Percentiles rank a stretch among this genome's conserved stretches.
These are phyloP conservation scores for Yamadazyma laniorum DNA, from an alignment of 805 yeast genomes.

Conservation along the genomic window DNA sequence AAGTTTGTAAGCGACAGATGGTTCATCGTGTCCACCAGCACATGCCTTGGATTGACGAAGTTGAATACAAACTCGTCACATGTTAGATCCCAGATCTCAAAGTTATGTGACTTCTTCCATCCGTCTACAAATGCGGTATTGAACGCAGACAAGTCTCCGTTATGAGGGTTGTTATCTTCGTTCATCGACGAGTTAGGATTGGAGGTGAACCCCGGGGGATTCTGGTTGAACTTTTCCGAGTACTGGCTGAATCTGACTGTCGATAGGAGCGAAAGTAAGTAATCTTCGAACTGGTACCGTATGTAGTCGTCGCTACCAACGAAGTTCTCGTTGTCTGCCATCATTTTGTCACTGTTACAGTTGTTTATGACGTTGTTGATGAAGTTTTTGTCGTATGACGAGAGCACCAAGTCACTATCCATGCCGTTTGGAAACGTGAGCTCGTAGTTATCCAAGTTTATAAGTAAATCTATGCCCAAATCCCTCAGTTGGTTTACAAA, in stretches of 20 bases:
- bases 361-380: slow-evolving; percentile 54
- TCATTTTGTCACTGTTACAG: slow-evolving; percentile 43
- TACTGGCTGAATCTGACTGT: slow-evolving; percentile 69
- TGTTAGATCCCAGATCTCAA: slow-evolving; percentile 37
- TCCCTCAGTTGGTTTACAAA: slow-evolving; percentile 60
- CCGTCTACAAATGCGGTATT: slow-evolving; percentile 27
- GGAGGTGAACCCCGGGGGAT: slow-evolving; percentile 41
- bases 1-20: slow-evolving; percentile 22
- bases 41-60: slow-evolving; percentile 40
- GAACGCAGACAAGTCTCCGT: slow-evolving; percentile 33
- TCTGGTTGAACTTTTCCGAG: slow-evolving; percentile 32
- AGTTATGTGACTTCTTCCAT: slow-evolving; percentile 38
- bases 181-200: slow-evolving; percentile 11
- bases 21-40: slow-evolving; percentile 17
- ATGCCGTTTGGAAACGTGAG: slow-evolving; percentile 40
- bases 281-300: slow-evolving; percentile 86
- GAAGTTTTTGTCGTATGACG: slow-evolving; percentile 66
- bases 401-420: slow-evolving; percentile 26
- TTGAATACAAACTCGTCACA: slow-evolving; percentile 47
- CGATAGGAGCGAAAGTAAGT: slow-evolving; percentile 71
- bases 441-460: slow-evolving; percentile 64
- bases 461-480: slow-evolving; percentile 64
- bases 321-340: slow-evolving; percentile 24
- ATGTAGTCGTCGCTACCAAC: slow-evolving; percentile 74
- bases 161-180: slow-evolving; percentile 16